These are phyloP conservation scores for Puccinellia tenuiflora DNA, from an alignment of 176 grass and related monocot genomes.

Conservation along the genomic window DNA sequence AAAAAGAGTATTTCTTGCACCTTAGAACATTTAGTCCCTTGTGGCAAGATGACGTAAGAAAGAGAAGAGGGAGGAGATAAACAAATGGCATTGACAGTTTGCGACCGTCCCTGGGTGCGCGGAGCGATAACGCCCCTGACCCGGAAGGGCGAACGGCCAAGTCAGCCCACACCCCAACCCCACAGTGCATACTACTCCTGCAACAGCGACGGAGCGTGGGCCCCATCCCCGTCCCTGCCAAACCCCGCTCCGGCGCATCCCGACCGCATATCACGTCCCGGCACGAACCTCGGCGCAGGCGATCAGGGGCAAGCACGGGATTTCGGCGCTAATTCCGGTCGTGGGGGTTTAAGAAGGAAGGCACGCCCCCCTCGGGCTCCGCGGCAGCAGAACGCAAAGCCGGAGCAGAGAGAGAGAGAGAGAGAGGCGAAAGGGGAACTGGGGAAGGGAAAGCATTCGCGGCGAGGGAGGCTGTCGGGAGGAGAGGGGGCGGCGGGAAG, in stretches of 20 bases:
- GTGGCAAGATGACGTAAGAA: no score
- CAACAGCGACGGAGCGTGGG: background rate
- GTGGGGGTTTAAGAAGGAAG: constrained; percentile 37
- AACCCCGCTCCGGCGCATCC: background rate
- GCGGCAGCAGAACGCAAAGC: background rate
- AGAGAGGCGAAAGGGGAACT: background rate
- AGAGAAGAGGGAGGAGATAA: no score
- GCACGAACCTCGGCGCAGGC: background rate
- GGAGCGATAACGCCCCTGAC: background rate
- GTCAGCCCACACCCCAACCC: no score
- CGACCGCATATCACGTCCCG: background rate
- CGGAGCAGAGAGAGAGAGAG: background rate
- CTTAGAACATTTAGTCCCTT: no score
- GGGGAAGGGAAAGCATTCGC: background rate
- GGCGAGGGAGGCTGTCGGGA: background rate
- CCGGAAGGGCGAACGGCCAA: background rate
- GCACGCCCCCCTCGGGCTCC: background rate
- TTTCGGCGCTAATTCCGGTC: background rate
- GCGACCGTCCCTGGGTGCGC: background rate
- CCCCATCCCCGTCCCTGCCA: no score
- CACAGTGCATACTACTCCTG: no score
- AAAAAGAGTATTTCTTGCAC: background rate
- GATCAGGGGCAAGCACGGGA: background rate
- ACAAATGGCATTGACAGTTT: background rate
- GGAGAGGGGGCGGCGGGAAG: background rate